Percentiles rank a stretch among this genome's conserved stretches.
These are phyloP conservation scores for Pouteria glomerata DNA, from an alignment of 148 eudicot genomes.

Conservation along the genomic window DNA sequence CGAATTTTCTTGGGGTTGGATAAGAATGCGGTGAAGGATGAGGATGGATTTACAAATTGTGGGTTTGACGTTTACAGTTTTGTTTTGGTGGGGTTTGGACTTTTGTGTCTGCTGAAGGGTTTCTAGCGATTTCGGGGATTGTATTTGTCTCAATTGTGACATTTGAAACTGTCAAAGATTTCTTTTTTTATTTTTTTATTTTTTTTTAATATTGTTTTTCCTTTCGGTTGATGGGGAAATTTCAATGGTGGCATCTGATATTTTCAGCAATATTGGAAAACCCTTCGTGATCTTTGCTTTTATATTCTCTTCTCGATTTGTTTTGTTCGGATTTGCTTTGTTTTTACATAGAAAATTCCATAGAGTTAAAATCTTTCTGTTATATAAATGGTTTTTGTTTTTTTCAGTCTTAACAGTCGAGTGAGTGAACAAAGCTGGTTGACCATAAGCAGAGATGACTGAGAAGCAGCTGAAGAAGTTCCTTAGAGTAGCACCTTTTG, in stretches of 20 bases:
- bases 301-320: background rate
- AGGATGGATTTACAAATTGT: constrained; percentile 25
- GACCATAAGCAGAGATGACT: constrained; percentile 28
- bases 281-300: background rate
- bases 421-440: constrained; percentile 8
- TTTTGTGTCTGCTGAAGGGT: constrained; percentile 20
- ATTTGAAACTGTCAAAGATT: constrained; percentile 5
- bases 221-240: background rate
- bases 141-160: constrained; percentile 11
- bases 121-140: constrained; percentile 33
- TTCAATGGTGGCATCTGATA: background rate
- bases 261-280: constrained; percentile 1
- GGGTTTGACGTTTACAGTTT: constrained; percentile 19
- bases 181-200: no score
- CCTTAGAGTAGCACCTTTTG: constrained; percentile 91
- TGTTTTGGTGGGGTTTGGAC: constrained; percentile 14
- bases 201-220: background rate
- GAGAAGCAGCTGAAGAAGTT: constrained; percentile 65
- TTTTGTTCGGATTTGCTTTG: background rate
- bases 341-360: background rate
- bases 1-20: constrained; percentile 21
- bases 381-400: background rate
- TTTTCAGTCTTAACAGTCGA: constrained; percentile 7
- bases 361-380: background rate
- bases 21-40: constrained; percentile 39